Evolutionary conservation across 1,284 basidiomycete genomes (phyloP), one percentile per base, ranked within the genome.

Genomic region (Porodaedalea pini): DNA sequence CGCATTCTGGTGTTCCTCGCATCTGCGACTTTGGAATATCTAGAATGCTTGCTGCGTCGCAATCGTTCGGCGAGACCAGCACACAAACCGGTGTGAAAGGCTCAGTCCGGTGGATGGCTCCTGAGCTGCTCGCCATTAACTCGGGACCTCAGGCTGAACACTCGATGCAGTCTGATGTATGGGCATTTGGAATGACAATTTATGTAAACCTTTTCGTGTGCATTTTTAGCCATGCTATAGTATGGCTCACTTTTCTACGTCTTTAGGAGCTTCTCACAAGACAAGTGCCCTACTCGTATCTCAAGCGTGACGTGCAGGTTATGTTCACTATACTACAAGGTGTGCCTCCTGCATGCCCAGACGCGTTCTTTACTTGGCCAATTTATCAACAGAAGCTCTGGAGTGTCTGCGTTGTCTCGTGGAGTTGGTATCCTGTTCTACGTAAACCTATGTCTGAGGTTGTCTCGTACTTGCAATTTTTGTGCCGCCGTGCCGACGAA

Each of bases 241-340:
- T n/a, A n/a, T n/a, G n/a, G n/a, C n/a, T 47, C 15, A 11, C 25
- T n/a, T n/a, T 27, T 11, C 29, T 5, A n/a, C 25, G n/a, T 15
- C n/a, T 15, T 29, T 15, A 57, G 56, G 56, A 57, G 21, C 41
- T 57, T n/a, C 19, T 57, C 6, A 57, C 25, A 11, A 21, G 43
- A 32, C 25, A 57, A 19, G 21, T 52, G 4, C 56, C 56, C 3
- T 57, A 51, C 25, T 21, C 36, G 17, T 31, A 57, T 23, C 48
- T 51, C 17, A 41, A 43, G 15, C 34, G 32, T 25, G 56, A 57
- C 19, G 31, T 51, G 8, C 48, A 51, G 23, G 48, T 57, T 34
- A 57, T 57, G 56, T 57, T 57, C 17, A 48, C 49, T 13, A 57
- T 57, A 40, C 8, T 52, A 15, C 51, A 52, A 29, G 58, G 58